Base-by-base conservation (phyloP, 768 basidiomycete species). In the Lactarius sp. region DNA sequence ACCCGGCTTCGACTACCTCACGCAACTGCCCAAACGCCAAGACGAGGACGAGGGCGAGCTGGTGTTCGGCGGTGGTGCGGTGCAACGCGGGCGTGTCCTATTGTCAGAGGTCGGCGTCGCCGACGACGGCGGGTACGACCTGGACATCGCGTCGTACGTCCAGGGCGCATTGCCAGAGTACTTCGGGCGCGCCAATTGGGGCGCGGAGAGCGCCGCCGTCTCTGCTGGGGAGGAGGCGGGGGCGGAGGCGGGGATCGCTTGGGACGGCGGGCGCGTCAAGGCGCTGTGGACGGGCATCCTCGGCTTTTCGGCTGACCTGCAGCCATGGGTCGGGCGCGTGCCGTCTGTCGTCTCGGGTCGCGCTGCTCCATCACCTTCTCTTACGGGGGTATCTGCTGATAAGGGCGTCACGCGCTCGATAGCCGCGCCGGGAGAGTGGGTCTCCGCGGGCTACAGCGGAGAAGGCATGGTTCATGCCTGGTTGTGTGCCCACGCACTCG, bases 381-480 rank as follows among this genome's bases (percentile, higher is more conserved):
- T 52, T 54, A 64, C 62, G 60, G 13, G 59, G 12, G 52, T 27
- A n/a, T 7, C 22, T 60, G 64, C 22, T 60, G 64, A 54, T 50
- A 52, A 61, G 44, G 58, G 16, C 9, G 50, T 12, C 27, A 50
- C 12, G 16, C 27, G 22, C 33, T 3, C 65, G 20, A 55, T 41
- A 13, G 71, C 72, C 2, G 75, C 77, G 2, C 60, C 85, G 0
- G 87, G 86, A 18, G 88, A 90, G 71, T 89, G 88, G 88, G 78
- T 89, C 16, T 76, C 83, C 16, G 87, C 85, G 13, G 88, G 86
- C 4, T 90, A 85, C 70, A 78, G 80, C 0, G 88, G 88, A 0
- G 88, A 90, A 66, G 88, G 88, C 1, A 88, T 88, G 87, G 82
- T 81, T 4, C 81, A 87, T 66, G 86, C 84, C 0, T 88, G 86